Evolutionary conservation across 345 rosid genomes (phyloP).

Genomic region (Excoecaria agallocha): DNA sequence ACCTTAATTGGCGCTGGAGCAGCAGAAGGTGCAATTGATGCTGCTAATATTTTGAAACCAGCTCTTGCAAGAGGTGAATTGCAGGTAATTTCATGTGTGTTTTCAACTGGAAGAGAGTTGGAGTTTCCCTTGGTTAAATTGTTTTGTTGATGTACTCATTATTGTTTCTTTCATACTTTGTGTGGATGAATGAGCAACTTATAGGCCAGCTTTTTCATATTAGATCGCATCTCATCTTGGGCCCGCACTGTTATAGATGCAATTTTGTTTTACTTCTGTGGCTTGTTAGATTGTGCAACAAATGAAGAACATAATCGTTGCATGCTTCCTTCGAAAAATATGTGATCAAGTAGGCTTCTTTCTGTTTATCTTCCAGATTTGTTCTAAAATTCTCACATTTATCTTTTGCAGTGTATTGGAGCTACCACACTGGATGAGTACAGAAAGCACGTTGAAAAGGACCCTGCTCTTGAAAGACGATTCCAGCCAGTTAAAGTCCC

Average conservation of each 20-base stretch:
- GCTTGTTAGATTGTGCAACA: not conserved
- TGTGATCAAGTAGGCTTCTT: conserved; percentile 2
- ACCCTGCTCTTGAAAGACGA: conserved; percentile 95
- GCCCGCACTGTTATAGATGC: no score
- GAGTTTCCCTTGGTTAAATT: not conserved
- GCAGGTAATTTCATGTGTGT: conserved; percentile 55
- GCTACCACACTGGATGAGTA: conserved; percentile 98
- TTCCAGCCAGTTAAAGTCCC: conserved; percentile 99
- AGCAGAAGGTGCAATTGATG: conserved; percentile 99
- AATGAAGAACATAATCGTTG: not conserved
- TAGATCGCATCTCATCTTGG: no score
- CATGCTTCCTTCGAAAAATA: not conserved
- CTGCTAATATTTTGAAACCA: conserved; percentile 98
- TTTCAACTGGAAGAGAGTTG: no score
- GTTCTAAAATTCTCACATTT: not conserved
- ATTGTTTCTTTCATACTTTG: no score
- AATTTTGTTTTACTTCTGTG: not conserved
- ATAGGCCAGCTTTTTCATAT: not conserved
- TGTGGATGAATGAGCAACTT: not conserved
- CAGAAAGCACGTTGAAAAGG: conserved; percentile 98
- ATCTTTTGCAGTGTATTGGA: conserved; percentile 83
- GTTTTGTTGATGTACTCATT: not conserved
- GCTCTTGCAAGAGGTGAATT: conserved; percentile 99
- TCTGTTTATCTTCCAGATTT: not conserved
- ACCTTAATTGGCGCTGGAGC: conserved; percentile 98